phyloP scores from a whole-genome alignment of 495 filamentous ascomycete species.

The Astrothelium macrocarpum region DNA sequence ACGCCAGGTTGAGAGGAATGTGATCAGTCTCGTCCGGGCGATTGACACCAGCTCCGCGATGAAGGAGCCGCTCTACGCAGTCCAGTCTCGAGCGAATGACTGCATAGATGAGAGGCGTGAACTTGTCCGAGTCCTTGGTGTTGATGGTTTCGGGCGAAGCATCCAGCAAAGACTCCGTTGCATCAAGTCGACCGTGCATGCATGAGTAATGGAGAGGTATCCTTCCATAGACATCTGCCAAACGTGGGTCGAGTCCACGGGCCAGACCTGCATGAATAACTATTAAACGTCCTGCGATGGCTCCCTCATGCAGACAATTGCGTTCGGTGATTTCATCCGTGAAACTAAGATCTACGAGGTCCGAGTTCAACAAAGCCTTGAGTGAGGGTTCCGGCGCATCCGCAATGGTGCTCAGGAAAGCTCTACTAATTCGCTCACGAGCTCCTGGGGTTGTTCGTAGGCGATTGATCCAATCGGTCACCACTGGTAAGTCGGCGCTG shows the following conservation, averaged over 20 bases:
- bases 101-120: constrained; percentile 88
- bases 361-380: constrained; percentile 63
- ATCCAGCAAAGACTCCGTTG: constrained; percentile 63
- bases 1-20: constrained; percentile 87
- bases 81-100: constrained; percentile 75
- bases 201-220: constrained; percentile 93
- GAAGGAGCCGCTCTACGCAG: constrained; percentile 68
- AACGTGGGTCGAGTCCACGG: constrained; percentile 60
- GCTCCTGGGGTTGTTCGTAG: constrained; percentile 47
- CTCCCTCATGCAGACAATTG: constrained; percentile 89
- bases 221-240: constrained; percentile 84
- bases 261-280: constrained; percentile 66
- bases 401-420: constrained; percentile 78
- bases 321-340: constrained; percentile 96
- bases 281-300: constrained; percentile 73
- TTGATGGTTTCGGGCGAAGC: constrained; percentile 60
- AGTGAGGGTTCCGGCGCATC: constrained; percentile 75
- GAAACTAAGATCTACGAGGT: constrained; percentile 72
- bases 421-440: constrained; percentile 67
- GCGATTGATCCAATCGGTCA: constrained; percentile 55
- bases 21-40: constrained; percentile 78
- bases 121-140: constrained; percentile 88
- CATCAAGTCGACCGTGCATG: constrained; percentile 81
- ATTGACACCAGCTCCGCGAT: constrained; percentile 65
- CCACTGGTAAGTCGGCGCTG: constrained; percentile 52